phyloP scores from a whole-genome alignment of 352 stramenopile species.

The Thraustotheca clavata region DNA sequence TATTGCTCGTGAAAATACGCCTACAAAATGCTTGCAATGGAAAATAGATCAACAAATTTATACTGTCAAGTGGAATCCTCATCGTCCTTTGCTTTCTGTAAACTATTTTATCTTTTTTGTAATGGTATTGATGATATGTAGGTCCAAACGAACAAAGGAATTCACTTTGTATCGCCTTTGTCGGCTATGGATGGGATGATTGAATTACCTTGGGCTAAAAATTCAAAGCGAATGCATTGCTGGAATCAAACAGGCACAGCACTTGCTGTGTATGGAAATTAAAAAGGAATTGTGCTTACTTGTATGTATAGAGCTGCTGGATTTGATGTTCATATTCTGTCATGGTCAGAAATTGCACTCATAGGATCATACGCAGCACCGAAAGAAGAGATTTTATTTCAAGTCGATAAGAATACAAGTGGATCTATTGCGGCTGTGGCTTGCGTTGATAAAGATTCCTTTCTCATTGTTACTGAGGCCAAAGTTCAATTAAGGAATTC shows the following conservation, averaged over 20 bases:
- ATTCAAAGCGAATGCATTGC: background rate
- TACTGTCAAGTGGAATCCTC: background rate
- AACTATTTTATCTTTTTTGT: background rate
- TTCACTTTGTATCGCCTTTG: background rate
- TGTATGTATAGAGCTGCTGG: background rate
- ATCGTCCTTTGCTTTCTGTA: background rate
- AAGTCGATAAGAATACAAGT: background rate
- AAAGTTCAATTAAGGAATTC: background rate
- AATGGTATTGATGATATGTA: background rate
- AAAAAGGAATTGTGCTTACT: background rate
- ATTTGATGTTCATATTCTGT: background rate
- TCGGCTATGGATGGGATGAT: background rate
- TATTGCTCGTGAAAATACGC: background rate
- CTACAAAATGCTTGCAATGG: background rate
- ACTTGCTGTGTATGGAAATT: background rate
- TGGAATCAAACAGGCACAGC: background rate
- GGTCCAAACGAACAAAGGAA: background rate
- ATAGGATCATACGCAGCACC: background rate
- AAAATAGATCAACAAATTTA: background rate
- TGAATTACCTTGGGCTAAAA: background rate
- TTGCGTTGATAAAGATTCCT: background rate
- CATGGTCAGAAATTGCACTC: background rate
- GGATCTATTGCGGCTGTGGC: background rate
- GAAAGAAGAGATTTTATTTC: background rate
- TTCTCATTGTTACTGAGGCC: background rate